Evolutionary conservation across 2,329 filamentous ascomycete genomes (phyloP).

Genomic region (Aspergillaceae sp.): DNA sequence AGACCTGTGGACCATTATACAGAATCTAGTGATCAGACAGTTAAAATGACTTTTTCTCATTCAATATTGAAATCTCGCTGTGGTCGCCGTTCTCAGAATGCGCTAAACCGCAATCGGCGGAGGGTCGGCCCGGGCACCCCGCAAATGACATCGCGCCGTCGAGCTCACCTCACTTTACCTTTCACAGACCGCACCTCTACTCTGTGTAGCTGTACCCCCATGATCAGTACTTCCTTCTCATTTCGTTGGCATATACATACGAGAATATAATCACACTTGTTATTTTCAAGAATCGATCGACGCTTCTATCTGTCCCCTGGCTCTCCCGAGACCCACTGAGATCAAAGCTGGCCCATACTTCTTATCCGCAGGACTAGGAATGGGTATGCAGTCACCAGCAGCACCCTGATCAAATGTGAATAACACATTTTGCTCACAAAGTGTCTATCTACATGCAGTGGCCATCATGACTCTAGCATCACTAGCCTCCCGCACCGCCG

Average conservation of each 20-base stretch:
- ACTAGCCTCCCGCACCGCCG: neutral
- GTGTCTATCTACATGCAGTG: neutral
- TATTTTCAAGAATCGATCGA: too few species aligned
- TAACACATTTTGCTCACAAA: neutral
- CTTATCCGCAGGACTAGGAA: too few species aligned
- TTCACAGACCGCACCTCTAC: neutral
- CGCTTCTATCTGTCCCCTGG: too few species aligned
- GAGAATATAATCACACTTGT: neutral
- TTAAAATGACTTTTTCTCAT: too few species aligned
- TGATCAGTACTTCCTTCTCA: neutral
- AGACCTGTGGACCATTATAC: neutral
- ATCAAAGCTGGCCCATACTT: too few species aligned
- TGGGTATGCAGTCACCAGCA: too few species aligned
- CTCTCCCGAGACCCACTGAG: too few species aligned
- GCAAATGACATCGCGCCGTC: neutral
- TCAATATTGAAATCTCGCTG: too few species aligned
- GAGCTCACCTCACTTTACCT: neutral
- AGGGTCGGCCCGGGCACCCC: neutral
- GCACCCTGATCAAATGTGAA: too few species aligned
- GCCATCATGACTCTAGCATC: neutral
- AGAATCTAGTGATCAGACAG: too few species aligned
- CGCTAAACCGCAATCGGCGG: neutral
- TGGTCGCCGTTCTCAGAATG: neutral
- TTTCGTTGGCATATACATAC: neutral
- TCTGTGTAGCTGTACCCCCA: neutral